These are phyloP conservation scores for Colletotrichum cordylinicola DNA, from an alignment of 2,329 filamentous ascomycete species.

Conservation along the genomic window DNA sequence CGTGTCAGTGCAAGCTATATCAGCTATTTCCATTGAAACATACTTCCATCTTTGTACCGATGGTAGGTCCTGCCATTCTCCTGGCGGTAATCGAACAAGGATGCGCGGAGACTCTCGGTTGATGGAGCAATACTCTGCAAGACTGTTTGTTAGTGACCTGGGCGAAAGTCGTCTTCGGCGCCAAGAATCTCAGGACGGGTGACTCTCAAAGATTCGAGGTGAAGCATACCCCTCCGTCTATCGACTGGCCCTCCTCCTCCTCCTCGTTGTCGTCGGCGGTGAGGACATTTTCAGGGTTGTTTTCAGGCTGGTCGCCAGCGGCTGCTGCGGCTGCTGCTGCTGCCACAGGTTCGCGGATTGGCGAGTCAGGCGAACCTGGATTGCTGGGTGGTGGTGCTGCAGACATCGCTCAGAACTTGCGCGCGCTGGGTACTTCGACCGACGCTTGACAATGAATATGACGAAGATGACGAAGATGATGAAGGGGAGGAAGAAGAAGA, in stretches of 20 bases:
- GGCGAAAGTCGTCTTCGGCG: not conserved
- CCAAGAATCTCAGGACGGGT: not conserved
- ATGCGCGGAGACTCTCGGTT: not conserved
- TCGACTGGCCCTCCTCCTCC: not conserved
- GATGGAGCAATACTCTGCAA: not conserved
- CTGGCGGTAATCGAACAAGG: constrained; percentile 37
- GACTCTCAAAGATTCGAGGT: not conserved
- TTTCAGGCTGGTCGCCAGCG: not conserved
- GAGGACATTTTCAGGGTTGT: not conserved
- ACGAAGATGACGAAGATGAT: not conserved
- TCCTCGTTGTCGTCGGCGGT: not conserved
- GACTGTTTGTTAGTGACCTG: not conserved
- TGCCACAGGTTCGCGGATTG: not conserved
- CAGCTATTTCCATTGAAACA: rapidly evolving
- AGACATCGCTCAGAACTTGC: not conserved
- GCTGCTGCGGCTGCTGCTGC: not conserved
- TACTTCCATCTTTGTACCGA: constrained; percentile 22
- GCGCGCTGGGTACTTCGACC: not conserved
- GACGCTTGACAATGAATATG: not conserved
- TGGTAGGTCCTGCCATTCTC: constrained; percentile 45
- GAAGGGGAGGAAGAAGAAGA: not conserved
- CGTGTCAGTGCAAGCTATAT: not conserved
- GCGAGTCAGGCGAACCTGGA: not conserved
- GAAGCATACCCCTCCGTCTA: not conserved
- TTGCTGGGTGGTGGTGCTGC: not conserved